phyloP scores from a whole-genome alignment of 768 basidiomycete species.

The Boletus speciosus region DNA sequence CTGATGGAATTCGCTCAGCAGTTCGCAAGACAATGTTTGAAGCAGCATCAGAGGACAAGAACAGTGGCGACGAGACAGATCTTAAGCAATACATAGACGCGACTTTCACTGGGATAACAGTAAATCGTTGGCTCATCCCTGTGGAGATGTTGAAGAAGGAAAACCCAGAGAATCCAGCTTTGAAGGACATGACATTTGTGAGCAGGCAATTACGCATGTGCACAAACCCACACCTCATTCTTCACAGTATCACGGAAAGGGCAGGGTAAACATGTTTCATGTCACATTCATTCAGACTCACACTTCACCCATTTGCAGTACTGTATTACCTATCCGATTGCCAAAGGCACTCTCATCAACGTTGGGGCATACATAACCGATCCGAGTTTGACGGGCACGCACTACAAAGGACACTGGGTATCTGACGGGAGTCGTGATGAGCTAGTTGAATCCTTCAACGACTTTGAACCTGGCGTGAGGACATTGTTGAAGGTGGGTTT shows the following conservation, averaged over 20 bases:
- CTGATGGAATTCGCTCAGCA: slow-evolving; percentile 41
- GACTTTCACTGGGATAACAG: slow-evolving; percentile 39
- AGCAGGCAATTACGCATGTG: slow-evolving; percentile 1
- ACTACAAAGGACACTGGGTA: slow-evolving; percentile 32
- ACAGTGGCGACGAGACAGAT: neutral
- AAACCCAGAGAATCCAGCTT: slow-evolving; percentile 13
- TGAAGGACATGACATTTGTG: slow-evolving; percentile 21
- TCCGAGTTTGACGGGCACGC: slow-evolving; percentile 27
- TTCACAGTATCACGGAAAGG: slow-evolving; percentile 11
- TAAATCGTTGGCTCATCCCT: slow-evolving; percentile 39
- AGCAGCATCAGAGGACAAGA: slow-evolving; percentile 1
- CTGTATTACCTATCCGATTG: slow-evolving; percentile 39
- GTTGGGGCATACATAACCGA: slow-evolving; percentile 33
- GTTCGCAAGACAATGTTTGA: slow-evolving; percentile 26
- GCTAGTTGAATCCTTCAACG: slow-evolving; percentile 24
- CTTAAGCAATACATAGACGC: slow-evolving; percentile 23
- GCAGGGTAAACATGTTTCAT: neutral
- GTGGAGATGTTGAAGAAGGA: slow-evolving; percentile 27
- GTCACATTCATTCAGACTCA: neutral
- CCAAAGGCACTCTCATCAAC: slow-evolving; percentile 35
- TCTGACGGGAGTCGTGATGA: slow-evolving; percentile 31
- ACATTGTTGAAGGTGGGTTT: slow-evolving; percentile 26
- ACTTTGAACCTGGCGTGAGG: slow-evolving; percentile 37
- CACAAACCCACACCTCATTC: slow-evolving; percentile 5
- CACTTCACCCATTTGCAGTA: slow-evolving; percentile 26